A percentile compares a stretch with the other conserved stretches of the same genome.
Evolutionary conservation across 2,329 filamentous ascomycete species (phyloP).

Genomic region (Colletotrichum sp.): DNA sequence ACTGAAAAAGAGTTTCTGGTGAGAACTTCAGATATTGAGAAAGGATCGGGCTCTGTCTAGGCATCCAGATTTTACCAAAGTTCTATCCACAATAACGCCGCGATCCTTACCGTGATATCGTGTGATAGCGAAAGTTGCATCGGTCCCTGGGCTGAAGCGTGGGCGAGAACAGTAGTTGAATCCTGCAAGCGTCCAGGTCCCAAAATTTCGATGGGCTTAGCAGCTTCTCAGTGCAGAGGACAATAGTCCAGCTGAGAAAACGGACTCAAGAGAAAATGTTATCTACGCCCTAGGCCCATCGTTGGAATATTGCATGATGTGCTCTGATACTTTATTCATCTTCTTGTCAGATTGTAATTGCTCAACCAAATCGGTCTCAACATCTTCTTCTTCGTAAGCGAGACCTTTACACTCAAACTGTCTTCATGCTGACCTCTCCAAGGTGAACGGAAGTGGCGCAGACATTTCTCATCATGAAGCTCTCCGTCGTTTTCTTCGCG

Average conservation of each 20-base stretch:
- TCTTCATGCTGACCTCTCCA: not conserved
- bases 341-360: not conserved
- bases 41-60: not conserved
- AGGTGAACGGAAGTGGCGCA: not conserved
- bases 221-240: not conserved
- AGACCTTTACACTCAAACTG: accelerated
- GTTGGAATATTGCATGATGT: not conserved
- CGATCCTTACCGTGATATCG: not conserved
- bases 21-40: not conserved
- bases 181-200: accelerated
- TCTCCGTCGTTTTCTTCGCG: not conserved
- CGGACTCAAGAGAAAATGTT: accelerated
- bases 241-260: not conserved
- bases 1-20: not conserved
- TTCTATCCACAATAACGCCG: not conserved
- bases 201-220: accelerated
- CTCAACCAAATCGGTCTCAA: not conserved
- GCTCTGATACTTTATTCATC: not conserved
- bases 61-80: not conserved
- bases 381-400: not conserved
- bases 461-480: not conserved
- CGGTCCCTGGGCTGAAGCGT: not conserved
- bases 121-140: not conserved
- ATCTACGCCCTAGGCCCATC: accelerated
- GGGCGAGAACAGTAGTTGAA: not conserved